A percentile compares a stretch with the other conserved stretches of the same genome.
Conservation (phyloP, 2,329 filamentous ascomycete species). For the Phaeosphaeria sp. region DNA sequence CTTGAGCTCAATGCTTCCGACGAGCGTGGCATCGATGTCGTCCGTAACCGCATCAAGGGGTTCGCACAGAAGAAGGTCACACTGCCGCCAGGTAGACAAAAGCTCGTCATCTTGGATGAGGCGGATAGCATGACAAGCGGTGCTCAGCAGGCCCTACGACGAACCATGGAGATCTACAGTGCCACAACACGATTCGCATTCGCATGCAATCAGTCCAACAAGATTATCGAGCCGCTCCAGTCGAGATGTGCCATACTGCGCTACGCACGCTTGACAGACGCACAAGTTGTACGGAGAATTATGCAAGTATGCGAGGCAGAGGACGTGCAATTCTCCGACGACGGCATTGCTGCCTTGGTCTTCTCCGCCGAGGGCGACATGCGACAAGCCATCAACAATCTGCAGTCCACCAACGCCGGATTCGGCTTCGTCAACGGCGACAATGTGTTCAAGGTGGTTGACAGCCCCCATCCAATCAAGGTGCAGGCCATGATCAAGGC, state of each 20-base stretch:
- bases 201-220: slow-evolving; percentile 98
- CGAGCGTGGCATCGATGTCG: slow-evolving; percentile 96
- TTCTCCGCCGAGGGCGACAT: slow-evolving; percentile 98
- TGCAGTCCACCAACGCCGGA: slow-evolving; percentile 90
- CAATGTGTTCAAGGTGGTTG: slow-evolving; percentile 97
- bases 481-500: slow-evolving; percentile 98
- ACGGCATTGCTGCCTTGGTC: slow-evolving; percentile 92
- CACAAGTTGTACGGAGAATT: slow-evolving; percentile 87
- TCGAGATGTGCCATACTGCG: slow-evolving; percentile 95
- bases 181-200: slow-evolving; percentile 97
- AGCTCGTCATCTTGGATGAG: slow-evolving; percentile 96
- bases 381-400: slow-evolving; percentile 98
- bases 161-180: slow-evolving; percentile 99
- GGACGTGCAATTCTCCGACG: slow-evolving; percentile 87
- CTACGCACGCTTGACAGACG: slow-evolving; percentile 90
- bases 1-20: slow-evolving; percentile 96
- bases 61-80: slow-evolving; percentile 99
- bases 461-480: slow-evolving; percentile 96
- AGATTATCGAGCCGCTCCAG: slow-evolving; percentile 99
- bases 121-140: slow-evolving; percentile 96
- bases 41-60: slow-evolving; percentile 95
- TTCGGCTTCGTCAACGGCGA: slow-evolving; percentile 98
- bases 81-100: slow-evolving; percentile 86
- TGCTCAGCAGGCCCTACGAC: slow-evolving; percentile 89
- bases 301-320: slow-evolving; percentile 94